These are phyloP conservation scores for Tetragonia tetragonoides DNA, from an alignment of 148 eudicot species.

Conservation along the genomic window DNA sequence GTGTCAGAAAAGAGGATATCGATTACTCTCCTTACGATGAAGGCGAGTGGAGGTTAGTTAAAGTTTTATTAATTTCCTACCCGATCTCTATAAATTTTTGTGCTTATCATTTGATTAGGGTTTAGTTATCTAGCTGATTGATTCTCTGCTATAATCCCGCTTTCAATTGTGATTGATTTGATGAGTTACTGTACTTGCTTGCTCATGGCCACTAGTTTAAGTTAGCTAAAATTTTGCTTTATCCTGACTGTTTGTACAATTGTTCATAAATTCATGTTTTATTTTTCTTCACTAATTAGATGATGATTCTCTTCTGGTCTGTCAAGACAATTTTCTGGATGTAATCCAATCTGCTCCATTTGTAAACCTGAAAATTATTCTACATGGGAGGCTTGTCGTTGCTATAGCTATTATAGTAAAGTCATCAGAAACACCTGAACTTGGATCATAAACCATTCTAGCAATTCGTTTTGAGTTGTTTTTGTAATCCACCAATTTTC, in stretches of 20 bases:
- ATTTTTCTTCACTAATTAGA: too few relatives aligned
- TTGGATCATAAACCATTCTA: not conserved
- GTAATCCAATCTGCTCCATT: not conserved
- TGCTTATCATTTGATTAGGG: not conserved
- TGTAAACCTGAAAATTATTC: not conserved
- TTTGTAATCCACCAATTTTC: too few relatives aligned
- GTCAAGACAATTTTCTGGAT: too few relatives aligned
- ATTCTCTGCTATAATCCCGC: not conserved
- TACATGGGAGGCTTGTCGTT: not conserved
- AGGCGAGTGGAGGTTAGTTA: slow-evolving; percentile 90
- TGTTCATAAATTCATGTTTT: too few relatives aligned
- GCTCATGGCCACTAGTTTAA: too few relatives aligned
- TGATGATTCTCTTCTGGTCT: too few relatives aligned
- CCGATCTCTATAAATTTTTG: not conserved
- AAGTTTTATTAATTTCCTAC: not conserved
- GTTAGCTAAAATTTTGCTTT: too few relatives aligned
- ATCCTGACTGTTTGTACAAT: too few relatives aligned
- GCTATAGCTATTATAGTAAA: not conserved
- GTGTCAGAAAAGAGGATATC: slow-evolving; percentile 86
- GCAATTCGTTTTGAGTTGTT: not conserved
- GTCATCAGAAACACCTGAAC: not conserved
- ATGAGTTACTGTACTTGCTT: too few relatives aligned
- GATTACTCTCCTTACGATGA: slow-evolving; percentile 96
- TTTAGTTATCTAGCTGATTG: not conserved
- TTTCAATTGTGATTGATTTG: slow-evolving; percentile 1